Base-by-base conservation (phyloP, 495 filamentous ascomycete genomes). In the Chaetomium cochliodes region DNA sequence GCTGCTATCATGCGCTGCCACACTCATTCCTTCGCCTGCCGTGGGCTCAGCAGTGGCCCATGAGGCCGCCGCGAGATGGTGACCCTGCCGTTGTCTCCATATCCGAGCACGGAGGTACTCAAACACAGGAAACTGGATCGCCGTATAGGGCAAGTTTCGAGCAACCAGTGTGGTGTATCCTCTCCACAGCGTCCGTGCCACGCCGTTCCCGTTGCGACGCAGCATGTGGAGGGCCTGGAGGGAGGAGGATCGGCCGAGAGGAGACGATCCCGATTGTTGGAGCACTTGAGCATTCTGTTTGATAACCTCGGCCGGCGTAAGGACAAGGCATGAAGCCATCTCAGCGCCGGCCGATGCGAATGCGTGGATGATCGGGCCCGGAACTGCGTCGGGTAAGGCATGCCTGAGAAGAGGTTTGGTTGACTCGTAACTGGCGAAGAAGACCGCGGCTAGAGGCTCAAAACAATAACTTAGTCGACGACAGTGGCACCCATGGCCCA, bases 261-360 rank as follows among this genome's bases (percentile, higher is more conserved):
- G 2, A 50, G 37, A 22, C 1, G 44, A 30, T 30, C 58, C 59
- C 13, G 70, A 60, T 12, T 67, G 71, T 37, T 70, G 77, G 16
- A 81, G 67, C 70, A 96, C 88, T 74, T 97, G 93, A 3, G 92
- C 91, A 75, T 96, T 96, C 68, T 96, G 92, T 77, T 97, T 97
- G 44, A 96, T 80, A 11, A 96, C 91, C 73, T 97, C 92, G 44
- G 92, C 90, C 0, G 93, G 93, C 0, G 92, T 93, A 47, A 96
- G 83, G 57, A 97, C 89, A 30, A 88, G 77, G 71, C 93, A 96
- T 6, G 91, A 91, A 3, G 92, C 89, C 60, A 90, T 82, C 72
- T 96, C 92, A 0, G 85, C 92, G 26, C 82, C 74, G 6, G 85
- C 87, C 16, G 91, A 94, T 28, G 92, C 88, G 39, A 86, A 71